Base-by-base conservation (phyloP, 148 eudicot species). In the Silene uniflora region DNA sequence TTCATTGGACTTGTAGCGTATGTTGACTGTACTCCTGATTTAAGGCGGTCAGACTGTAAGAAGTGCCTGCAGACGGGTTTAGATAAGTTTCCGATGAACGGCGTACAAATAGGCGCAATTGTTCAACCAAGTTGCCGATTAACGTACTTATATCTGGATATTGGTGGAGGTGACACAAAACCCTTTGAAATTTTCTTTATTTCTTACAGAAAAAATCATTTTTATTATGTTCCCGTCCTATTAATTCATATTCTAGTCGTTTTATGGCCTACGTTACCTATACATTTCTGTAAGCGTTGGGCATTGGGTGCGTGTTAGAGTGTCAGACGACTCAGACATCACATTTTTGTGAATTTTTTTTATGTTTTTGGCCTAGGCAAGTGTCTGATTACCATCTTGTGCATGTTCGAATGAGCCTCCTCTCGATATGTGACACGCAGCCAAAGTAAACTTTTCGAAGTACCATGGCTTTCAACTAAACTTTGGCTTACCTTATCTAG, bases 11-110 rank as follows among this genome's bases (percentile, higher is more conserved):
- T 69, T 35, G 11, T 22, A 6, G 68, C 56, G 3, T 79, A 79
- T 69, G 82, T 79, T 17, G 82, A 79, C 17, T 77, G 81, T 60
- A 78, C 81, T 18, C 74, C 81, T 56, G 79, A 81, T 62, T 3
- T 81, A n/a, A 24, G 5, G 0, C 62, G 60, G 9, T 27, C 54
- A 11, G 81, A 69, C 62, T 81, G 84, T 21, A 72, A 70, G 39
- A 70, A 35, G 25, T 81, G 84, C 67, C 46, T 81, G 55, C 77
- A 69, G 27, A 23, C 74, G 2, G 77, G 77, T 12, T 72, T 79
- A 5, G 19, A 35, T 25, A 46, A 73, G 60, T 52, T 79, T 44
- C 52, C 22, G 10, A 56, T 73, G 46, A 66, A 78, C 67, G 81
- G 81, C 18, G 66, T 25, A 46, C 81, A 73, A 23, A 8, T 74